A percentile compares a stretch with the other conserved stretches of the same genome.
Evolutionary conservation across 108 stramenopile genomes (phyloP).

Genomic region (Poteriospumella lacustris): DNA sequence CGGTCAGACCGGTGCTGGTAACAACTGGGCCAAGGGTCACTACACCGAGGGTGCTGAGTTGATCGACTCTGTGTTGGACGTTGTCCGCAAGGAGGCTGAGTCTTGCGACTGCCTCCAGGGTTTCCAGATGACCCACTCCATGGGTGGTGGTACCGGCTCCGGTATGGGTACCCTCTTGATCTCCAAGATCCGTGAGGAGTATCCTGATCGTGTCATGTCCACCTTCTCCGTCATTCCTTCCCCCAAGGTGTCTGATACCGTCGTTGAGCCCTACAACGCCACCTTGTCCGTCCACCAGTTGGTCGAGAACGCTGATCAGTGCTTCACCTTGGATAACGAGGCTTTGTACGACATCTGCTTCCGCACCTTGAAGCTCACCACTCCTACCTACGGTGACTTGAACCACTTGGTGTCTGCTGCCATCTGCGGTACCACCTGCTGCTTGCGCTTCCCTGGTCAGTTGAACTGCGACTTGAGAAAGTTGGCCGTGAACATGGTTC

Average conservation of each 20-base stretch:
- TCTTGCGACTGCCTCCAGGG: constrained; percentile 29
- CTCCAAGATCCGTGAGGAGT: constrained; percentile 36
- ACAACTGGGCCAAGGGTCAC: constrained; percentile 33
- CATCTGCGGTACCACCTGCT: constrained; percentile 69
- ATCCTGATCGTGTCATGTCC: constrained; percentile 30
- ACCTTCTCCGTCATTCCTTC: constrained; percentile 37
- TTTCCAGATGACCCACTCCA: constrained; percentile 36
- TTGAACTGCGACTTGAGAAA: constrained; percentile 73
- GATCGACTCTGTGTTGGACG: constrained; percentile 29
- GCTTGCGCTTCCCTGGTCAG: constrained; percentile 69
- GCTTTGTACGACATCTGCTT: constrained; percentile 60
- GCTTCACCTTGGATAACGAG: constrained; percentile 39
- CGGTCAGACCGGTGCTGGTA: constrained; percentile 22
- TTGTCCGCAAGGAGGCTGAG: constrained; percentile 32
- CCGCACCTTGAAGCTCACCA: constrained; percentile 68
- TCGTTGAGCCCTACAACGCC: constrained; percentile 74
- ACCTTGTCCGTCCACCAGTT: constrained; percentile 30
- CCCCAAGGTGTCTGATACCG: constrained; percentile 64
- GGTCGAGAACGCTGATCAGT: constrained; percentile 40
- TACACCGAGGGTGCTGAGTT: constrained; percentile 30
- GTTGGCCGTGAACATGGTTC: constrained; percentile 71
- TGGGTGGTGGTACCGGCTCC: constrained; percentile 38
- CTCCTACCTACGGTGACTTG: constrained; percentile 68
- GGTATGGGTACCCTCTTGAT: constrained; percentile 37
- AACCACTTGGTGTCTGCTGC: constrained; percentile 70